A percentile compares a stretch with the other conserved stretches of the same genome.
Conservation (phyloP, 768 basidiomycete species). For the Rossbeevera mucosa region DNA sequence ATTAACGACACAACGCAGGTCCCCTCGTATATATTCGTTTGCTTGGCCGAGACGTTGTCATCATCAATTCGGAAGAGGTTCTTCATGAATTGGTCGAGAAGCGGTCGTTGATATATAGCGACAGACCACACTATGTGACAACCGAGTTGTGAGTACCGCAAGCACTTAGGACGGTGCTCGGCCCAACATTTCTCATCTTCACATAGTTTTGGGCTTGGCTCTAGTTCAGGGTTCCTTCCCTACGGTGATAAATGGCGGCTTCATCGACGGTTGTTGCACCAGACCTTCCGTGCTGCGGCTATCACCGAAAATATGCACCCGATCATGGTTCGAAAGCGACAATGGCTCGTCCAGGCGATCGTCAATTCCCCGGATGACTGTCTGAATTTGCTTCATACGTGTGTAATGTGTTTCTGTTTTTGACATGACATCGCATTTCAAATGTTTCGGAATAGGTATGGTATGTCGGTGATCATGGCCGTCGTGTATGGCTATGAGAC, state of each 20-base stretch:
- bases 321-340: slow-evolving; percentile 6
- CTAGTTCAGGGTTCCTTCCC: slow-evolving; percentile 2
- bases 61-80: slow-evolving; percentile 11
- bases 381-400: slow-evolving; percentile 8
- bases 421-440: not conserved
- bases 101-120: slow-evolving; percentile 13
- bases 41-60: slow-evolving; percentile 1
- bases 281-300: slow-evolving; percentile 7
- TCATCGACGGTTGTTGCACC: slow-evolving; percentile 16
- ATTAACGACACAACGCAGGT: not conserved
- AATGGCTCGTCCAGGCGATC: slow-evolving; percentile 7
- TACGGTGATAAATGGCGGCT: not conserved
- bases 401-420: not conserved
- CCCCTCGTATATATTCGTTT: slow-evolving; percentile 1
- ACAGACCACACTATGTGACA: slow-evolving; percentile 8
- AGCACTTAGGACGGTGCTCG: not conserved
- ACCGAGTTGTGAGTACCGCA: slow-evolving; percentile 9
- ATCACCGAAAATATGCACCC: slow-evolving; percentile 4
- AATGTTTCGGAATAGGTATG: not conserved
- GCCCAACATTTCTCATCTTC: not conserved
- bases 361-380: not conserved
- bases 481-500: slow-evolving; percentile 10
- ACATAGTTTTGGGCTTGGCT: slow-evolving; percentile 14
- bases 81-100: slow-evolving; percentile 10
- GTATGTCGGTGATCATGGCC: slow-evolving; percentile 24